Base-by-base conservation (phyloP, 495 filamentous ascomycete genomes). In the Aspergillus cristatus region DNA sequence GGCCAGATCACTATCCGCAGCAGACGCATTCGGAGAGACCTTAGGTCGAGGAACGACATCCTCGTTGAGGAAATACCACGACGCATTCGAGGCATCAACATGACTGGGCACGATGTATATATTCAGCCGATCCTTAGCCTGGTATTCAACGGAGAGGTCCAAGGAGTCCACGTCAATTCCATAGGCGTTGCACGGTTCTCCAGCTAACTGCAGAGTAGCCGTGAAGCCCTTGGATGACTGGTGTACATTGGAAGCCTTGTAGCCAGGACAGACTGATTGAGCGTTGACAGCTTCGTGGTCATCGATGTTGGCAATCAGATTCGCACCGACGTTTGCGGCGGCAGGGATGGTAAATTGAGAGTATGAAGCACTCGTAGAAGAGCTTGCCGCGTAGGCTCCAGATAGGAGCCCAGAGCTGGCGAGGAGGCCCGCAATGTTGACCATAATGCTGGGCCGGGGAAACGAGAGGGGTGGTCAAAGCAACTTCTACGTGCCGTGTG, bases 241-340 rank as follows among this genome's bases (percentile, higher is more conserved):
- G 22, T 64, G 38, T 10, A 79, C 63, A 43, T 72, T 58, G 4
- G 60, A 67, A 2, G 75, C 78, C 31, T 47, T 74, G 48, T 82
- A 82, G 1, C 78, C 78, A 14, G 78, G 78, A 48, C 78, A 82
- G 1, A 78, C 75, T 2, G 67, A 60, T 54, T 91, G 86, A 1
- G 80, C 72, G 54, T 86, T 62, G 35, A 82, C 62, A 12, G 86
- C 84, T 24, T 82, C 32, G 7, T 83, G 78, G 45, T 89, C 84
- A 29, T 77, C 47, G 50, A 89, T 73, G 49, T 86, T 66, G 25
- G 86, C 81, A 17, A 86, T 57, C 24, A 86, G 42, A 13, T 68
- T 61, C 14, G 57, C 69, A 28, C 82, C 82, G 25, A 57, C 38
- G 41, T 79, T 72, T 6, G 70, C 75, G 26, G 54, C 50, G 11